A percentile compares a stretch with the other conserved stretches of the same genome.
Evolutionary conservation across 176 grass and related monocot species (phyloP).

Genomic region (Triticum turgidum): DNA sequence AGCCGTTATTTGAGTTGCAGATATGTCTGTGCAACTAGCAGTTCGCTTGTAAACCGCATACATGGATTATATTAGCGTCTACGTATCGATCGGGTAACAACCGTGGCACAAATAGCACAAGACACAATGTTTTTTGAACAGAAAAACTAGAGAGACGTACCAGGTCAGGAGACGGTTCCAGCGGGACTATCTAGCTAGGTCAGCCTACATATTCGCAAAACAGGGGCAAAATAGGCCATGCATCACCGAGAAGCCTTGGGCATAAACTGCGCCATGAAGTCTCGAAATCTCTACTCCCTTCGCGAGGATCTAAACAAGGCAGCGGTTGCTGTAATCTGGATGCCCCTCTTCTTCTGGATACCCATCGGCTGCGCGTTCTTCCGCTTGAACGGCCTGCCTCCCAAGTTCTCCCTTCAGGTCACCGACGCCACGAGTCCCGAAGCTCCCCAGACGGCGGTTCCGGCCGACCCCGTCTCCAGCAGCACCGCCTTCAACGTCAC

Average conservation of each 20-base stretch:
- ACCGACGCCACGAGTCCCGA: not conserved
- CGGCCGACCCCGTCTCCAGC: not conserved
- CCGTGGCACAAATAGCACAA: too few relatives aligned
- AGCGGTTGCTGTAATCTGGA: not conserved
- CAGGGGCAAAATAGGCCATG: not conserved
- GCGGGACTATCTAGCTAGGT: not conserved
- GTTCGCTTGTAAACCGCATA: too few relatives aligned
- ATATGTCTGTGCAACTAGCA: too few relatives aligned
- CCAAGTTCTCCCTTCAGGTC: constrained; percentile 30
- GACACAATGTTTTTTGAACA: too few relatives aligned
- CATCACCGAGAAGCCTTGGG: not conserved
- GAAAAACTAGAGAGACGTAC: too few relatives aligned
- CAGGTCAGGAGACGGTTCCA: not conserved
- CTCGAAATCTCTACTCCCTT: not conserved
- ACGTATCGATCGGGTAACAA: too few relatives aligned
- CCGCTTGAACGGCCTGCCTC: not conserved
- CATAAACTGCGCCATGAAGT: not conserved
- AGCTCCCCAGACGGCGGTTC: not conserved
- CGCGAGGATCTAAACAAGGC: not conserved
- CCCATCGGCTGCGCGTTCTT: not conserved
- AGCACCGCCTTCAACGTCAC: constrained; percentile 14
- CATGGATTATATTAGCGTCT: too few relatives aligned
- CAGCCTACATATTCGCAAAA: not conserved
- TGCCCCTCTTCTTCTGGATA: not conserved
- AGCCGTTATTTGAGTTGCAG: too few relatives aligned